Evolutionary conservation across 345 rosid species (phyloP).

Genomic region (Citrus hindsii): DNA sequence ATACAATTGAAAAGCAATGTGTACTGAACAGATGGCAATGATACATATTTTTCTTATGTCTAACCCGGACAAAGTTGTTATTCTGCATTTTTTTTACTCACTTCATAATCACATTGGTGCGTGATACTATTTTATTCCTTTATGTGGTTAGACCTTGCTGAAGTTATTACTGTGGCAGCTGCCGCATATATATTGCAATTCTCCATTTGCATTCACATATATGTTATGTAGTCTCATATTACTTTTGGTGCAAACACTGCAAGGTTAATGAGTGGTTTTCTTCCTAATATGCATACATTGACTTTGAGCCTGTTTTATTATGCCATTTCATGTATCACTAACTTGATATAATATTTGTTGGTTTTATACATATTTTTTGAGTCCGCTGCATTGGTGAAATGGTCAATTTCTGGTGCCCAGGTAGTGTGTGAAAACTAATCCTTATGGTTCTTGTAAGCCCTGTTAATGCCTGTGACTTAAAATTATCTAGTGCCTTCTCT

Average conservation of each 20-base stretch:
- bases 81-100: conserved; percentile 2
- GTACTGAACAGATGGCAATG: conserved; percentile 1
- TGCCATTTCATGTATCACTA: conserved; percentile 9
- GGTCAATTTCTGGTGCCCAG: conserved; percentile 73
- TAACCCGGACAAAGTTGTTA: not conserved
- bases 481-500: too few species aligned
- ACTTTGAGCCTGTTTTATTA: not conserved
- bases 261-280: not conserved
- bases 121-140: conserved; percentile 1
- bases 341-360: conserved; percentile 10
- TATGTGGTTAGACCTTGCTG: not conserved
- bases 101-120: conserved; percentile 3
- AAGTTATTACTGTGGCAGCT: not conserved
- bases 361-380: conserved; percentile 24
- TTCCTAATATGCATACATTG: not conserved
- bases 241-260: not conserved
- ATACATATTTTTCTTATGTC: not conserved
- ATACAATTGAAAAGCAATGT: not conserved
- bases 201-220: not conserved
- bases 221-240: not conserved
- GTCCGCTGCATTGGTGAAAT: conserved; percentile 34
- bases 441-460: too few species aligned
- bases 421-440: conserved; percentile 21
- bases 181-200: not conserved
- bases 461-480: too few species aligned